Evolutionary conservation across 2,329 filamentous ascomycete genomes (phyloP), one percentile per base, ranked within the genome.

Genomic region (Pyricularia pennisetigena): DNA sequence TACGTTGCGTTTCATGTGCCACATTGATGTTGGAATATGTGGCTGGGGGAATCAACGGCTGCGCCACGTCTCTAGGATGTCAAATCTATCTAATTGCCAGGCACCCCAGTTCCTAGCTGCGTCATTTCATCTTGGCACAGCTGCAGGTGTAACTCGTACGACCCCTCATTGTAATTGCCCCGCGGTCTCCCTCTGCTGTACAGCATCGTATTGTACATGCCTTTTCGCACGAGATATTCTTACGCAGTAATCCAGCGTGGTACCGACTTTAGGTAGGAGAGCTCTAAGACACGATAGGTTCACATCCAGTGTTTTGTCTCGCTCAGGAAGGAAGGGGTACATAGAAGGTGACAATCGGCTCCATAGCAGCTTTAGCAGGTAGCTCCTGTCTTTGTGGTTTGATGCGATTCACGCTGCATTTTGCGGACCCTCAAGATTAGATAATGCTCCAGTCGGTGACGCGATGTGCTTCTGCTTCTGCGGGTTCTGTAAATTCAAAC

Each of bases 1-100:
- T 67, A 67, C 66, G 66, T 67, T 67, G 66, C 66, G 54, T 24
- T 62, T 64, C 66, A 67, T 30, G 66, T 61, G 66, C 66, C 66
- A 67, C 66, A 67, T 26, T 26, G 49, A 28, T 29, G 8, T 26
- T 16, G 23, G 14, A 28, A 4, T n/a, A 24, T 65, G 64, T 66
- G 64, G 64, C 64, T 66, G 35, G 35, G 35, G 28, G 29, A n/a
- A 28, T 16, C 12, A 12, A 7, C 6, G 3, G 29, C 62, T 64
- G 28, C 24, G 26, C 62, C 62, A 35, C 20, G 63, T 29, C 12
- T 41, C 32, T 4, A 41, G 14, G 14, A 41, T 41, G 32, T 41
- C 14, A 41, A 3, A 1, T 16, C 12, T 41, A 41, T 16, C 32
- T 35, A 41, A 16, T 41, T 16, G 8, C 14, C 20, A 54, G 41